Evolutionary conservation across 1,284 basidiomycete species (phyloP).

Genomic region (Pulchroboletus neoregius): DNA sequence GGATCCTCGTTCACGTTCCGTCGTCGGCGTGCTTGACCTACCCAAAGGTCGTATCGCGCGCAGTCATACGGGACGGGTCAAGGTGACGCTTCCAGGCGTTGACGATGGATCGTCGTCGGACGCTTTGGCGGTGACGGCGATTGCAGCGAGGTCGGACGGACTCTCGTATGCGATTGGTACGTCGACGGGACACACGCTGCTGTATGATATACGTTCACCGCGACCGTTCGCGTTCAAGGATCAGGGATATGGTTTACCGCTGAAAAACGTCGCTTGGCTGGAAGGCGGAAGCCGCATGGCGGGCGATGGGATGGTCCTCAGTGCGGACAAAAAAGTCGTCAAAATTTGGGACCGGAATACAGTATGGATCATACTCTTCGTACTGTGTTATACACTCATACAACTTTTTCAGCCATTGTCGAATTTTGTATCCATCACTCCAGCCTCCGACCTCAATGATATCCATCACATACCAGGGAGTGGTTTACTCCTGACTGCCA

Average conservation of each 20-base stretch:
- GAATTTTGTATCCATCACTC: slow-evolving; percentile 93
- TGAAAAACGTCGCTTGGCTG: slow-evolving; percentile 88
- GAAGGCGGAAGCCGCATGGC: slow-evolving; percentile 81
- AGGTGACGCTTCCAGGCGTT: slow-evolving; percentile 40
- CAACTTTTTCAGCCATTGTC: slow-evolving; percentile 58
- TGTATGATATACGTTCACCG: slow-evolving; percentile 91
- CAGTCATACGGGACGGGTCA: slow-evolving; percentile 36
- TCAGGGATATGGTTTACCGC: slow-evolving; percentile 93
- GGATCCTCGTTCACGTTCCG: slow-evolving; percentile 85
- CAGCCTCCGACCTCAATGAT: slow-evolving; percentile 84
- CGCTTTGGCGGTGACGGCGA: slow-evolving; percentile 73
- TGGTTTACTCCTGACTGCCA: slow-evolving; percentile 84
- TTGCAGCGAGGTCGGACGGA: slow-evolving; percentile 84
- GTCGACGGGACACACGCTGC: slow-evolving; percentile 87
- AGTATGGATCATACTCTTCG: slow-evolving; percentile 42
- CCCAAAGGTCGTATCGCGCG: slow-evolving; percentile 61
- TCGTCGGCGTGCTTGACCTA: slow-evolving; percentile 76
- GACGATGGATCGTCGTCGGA: slow-evolving; percentile 35
- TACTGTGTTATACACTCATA: slow-evolving; percentile 6
- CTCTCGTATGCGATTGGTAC: slow-evolving; percentile 94
- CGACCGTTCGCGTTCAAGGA: slow-evolving; percentile 88
- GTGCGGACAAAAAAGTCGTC: slow-evolving; percentile 90
- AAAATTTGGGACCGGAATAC: slow-evolving; percentile 91
- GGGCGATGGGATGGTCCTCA: slow-evolving; percentile 83
- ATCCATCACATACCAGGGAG: slow-evolving; percentile 84